Evolutionary conservation across 768 basidiomycete genomes (phyloP), one percentile per base, ranked within the genome.

Genomic region (Pholiota conissans): DNA sequence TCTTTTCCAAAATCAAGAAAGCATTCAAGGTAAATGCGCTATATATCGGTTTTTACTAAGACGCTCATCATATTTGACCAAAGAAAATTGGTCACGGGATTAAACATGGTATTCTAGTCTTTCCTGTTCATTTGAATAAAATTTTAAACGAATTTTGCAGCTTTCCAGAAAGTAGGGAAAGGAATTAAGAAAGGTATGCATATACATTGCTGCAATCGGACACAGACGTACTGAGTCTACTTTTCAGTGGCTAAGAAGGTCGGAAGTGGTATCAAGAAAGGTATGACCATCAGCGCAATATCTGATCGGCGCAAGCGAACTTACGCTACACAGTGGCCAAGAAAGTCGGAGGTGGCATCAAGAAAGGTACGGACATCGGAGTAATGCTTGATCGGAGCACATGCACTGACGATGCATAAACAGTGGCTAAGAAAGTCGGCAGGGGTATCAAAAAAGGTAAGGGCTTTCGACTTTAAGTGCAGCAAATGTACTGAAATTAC

Each of bases 1-100:
- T 61, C n/a, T 61, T 56, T 37, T 49, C 50, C 2, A 61, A 57
- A 49, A 61, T 61, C 8, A 52, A 42, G 16, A 32, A 61, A 13
- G 60, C 55, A 16, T 61, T 61, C 52, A 27, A 45, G 55, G 57
- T 40, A 48, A 7, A 48, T 49, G 22, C 11, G 11, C 27, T 34
- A 45, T 22, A 20, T 22, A 2, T 22, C 14, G 1, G 2, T 14
- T 8, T 22, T 14, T 32, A 2, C n/a, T 45, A 20, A 20, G 2
- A 13, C 22, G 9, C 11, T 34, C 6, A 24, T 3, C 0, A 35
- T 7, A 5, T 20, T n/a, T n/a, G 24, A 18, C 5, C 5, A 39
- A 40, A 59, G 42, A 59, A 59, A 32, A 37, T 46, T 6, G 58
- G 58, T 1, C 37, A 34, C 18, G 53, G 27, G 7, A 49, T 59